Conservation (phyloP, 768 basidiomycete species). For the Termitomyces sp. region DNA sequence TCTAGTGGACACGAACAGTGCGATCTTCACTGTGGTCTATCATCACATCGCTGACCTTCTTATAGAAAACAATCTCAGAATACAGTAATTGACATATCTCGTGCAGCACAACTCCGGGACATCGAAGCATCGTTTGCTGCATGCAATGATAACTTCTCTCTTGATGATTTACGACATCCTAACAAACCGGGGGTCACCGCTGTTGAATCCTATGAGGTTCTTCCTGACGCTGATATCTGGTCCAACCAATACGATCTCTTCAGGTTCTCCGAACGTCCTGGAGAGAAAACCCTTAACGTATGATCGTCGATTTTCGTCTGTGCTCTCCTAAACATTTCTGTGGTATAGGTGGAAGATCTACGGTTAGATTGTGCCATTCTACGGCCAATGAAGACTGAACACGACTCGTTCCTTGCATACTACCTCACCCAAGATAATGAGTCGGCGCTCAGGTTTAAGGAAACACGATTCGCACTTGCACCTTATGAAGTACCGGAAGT, state of each 20-base stretch:
- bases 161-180: constrained; percentile 65
- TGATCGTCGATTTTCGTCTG: constrained; percentile 18
- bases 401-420: constrained; percentile 84
- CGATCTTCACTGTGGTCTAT: constrained; percentile 18
- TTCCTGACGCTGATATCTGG: constrained; percentile 87
- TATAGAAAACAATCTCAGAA: constrained; percentile 45
- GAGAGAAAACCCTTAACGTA: constrained; percentile 72
- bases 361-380: constrained; percentile 83
- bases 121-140: constrained; percentile 77
- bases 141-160: constrained; percentile 56
- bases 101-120: constrained; percentile 67
- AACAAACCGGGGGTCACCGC: constrained; percentile 74
- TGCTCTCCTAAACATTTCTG: background rate
- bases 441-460: constrained; percentile 63
- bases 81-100: constrained; percentile 66
- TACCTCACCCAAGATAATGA: constrained; percentile 79
- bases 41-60: background rate
- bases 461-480: constrained; percentile 38
- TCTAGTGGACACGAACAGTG: constrained; percentile 53
- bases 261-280: constrained; percentile 81
- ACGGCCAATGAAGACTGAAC: constrained; percentile 84
- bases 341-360: constrained; percentile 64
- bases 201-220: constrained; percentile 76
- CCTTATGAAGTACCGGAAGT: constrained; percentile 49
- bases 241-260: constrained; percentile 87